Conservation (phyloP, 306 rosid genomes). For the Lotus japonicus region DNA sequence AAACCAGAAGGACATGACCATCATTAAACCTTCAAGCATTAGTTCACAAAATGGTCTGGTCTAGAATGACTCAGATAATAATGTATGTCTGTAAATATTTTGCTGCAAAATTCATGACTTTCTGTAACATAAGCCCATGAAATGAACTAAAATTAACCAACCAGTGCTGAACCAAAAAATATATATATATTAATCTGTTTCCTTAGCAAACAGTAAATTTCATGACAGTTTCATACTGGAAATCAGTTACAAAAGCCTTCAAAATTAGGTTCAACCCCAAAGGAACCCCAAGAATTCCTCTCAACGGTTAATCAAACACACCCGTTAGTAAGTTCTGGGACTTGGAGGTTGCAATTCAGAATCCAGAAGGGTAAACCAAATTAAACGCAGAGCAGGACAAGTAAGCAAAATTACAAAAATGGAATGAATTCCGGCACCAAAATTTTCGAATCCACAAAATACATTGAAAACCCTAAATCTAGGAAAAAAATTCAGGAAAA, state of each 20-base stretch:
- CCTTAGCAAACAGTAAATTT: neutral
- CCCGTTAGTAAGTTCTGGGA: too few relatives aligned
- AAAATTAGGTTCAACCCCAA: too few relatives aligned
- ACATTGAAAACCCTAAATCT: neutral
- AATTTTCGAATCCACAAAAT: neutral
- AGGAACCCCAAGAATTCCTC: too few relatives aligned
- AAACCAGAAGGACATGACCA: neutral
- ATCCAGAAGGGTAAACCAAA: too few relatives aligned
- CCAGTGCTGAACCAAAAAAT: too few relatives aligned
- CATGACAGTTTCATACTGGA: neutral
- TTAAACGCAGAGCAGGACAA: neutral
- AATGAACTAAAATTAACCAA: too few relatives aligned
- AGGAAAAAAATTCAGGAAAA: neutral
- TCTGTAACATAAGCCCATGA: too few relatives aligned
- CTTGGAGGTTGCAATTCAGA: too few relatives aligned
- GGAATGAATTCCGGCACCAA: neutral
- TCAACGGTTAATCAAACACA: too few relatives aligned
- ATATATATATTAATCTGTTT: neutral
- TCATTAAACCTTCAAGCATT: neutral
- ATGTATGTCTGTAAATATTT: neutral
- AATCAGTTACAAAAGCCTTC: too few relatives aligned
- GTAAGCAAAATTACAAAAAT: neutral
- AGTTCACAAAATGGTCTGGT: neutral
- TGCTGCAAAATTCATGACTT: neutral
- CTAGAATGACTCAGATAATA: neutral